Percentiles rank a stretch among this genome's conserved stretches.
These are phyloP conservation scores for Aspergillus sp. DNA, from an alignment of 2,329 filamentous ascomycete genomes.

Conservation along the genomic window DNA sequence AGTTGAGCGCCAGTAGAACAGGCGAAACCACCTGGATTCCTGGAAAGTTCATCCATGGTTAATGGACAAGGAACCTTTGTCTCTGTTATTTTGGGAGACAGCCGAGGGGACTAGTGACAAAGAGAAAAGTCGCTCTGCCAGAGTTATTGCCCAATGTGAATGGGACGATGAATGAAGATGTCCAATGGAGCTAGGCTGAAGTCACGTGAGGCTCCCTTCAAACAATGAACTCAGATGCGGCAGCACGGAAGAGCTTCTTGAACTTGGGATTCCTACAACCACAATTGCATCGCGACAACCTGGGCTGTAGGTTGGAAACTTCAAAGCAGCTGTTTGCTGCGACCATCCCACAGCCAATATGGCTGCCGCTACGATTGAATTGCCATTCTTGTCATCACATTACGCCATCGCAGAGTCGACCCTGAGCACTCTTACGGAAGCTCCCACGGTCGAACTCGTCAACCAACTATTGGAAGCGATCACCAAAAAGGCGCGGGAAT, in stretches of 20 bases:
- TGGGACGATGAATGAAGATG: not conserved
- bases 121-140: not conserved
- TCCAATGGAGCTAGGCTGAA: not conserved
- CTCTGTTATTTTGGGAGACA: not conserved
- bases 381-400: conserved; percentile 59
- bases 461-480: conserved; percentile 72
- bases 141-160: not conserved
- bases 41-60: not conserved
- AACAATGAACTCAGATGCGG: conserved; percentile 10
- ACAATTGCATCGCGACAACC: conserved; percentile 14
- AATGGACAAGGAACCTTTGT: not conserved
- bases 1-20: not conserved
- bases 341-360: conserved; percentile 38
- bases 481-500: conserved; percentile 75
- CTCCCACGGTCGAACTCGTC: conserved; percentile 74
- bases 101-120: not conserved
- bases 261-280: conserved; percentile 1
- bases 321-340: conserved; percentile 18
- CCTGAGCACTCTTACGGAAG: conserved; percentile 55
- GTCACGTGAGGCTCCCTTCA: conserved; percentile 4
- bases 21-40: not conserved
- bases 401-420: conserved; percentile 59
- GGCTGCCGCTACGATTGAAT: conserved; percentile 57
- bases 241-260: conserved; percentile 10
- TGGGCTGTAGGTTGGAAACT: conserved; percentile 24